Evolutionary conservation across 2,329 filamentous ascomycete genomes (phyloP).

Genomic region (Pestalotiopsis sp.): DNA sequence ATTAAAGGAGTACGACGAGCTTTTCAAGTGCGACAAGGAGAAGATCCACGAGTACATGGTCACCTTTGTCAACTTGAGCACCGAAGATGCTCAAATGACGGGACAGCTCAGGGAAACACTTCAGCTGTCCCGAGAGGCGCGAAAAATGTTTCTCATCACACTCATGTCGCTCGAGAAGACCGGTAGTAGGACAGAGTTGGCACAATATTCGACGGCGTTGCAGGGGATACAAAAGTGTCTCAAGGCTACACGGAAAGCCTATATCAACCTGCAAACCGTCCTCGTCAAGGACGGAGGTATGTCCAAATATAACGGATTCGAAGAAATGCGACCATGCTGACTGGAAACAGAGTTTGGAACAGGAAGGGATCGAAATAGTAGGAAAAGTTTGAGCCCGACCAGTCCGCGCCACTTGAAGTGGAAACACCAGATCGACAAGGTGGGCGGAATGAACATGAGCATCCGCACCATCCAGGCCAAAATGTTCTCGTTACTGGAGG

Average conservation of each 20-base stretch:
- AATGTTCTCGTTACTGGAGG: slow-evolving; percentile 87
- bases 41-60: slow-evolving; percentile 2
- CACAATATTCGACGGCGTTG: slow-evolving; percentile 77
- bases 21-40: neutral
- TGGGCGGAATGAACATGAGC: slow-evolving; percentile 85
- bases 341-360: slow-evolving; percentile 5
- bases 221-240: slow-evolving; percentile 74
- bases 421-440: slow-evolving; percentile 83
- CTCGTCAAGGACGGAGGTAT: slow-evolving; percentile 73
- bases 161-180: slow-evolving; percentile 84
- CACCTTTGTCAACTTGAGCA: slow-evolving; percentile 2
- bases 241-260: slow-evolving; percentile 47
- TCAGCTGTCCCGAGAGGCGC: slow-evolving; percentile 67
- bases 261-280: slow-evolving; percentile 3
- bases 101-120: slow-evolving; percentile 10
- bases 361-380: slow-evolving; percentile 17
- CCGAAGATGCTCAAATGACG: slow-evolving; percentile 69
- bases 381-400: slow-evolving; percentile 57
- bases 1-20: slow-evolving; percentile 65
- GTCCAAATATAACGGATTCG: no score
- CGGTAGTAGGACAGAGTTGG: slow-evolving; percentile 75
- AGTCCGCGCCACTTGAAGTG: slow-evolving; percentile 82
- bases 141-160: slow-evolving; percentile 88
- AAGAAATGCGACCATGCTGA: neutral
- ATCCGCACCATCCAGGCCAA: slow-evolving; percentile 94